Evolutionary conservation across 2,329 filamentous ascomycete species (phyloP), one percentile per base, ranked within the genome.

Genomic region (Paracoccidioides brasiliensis): DNA sequence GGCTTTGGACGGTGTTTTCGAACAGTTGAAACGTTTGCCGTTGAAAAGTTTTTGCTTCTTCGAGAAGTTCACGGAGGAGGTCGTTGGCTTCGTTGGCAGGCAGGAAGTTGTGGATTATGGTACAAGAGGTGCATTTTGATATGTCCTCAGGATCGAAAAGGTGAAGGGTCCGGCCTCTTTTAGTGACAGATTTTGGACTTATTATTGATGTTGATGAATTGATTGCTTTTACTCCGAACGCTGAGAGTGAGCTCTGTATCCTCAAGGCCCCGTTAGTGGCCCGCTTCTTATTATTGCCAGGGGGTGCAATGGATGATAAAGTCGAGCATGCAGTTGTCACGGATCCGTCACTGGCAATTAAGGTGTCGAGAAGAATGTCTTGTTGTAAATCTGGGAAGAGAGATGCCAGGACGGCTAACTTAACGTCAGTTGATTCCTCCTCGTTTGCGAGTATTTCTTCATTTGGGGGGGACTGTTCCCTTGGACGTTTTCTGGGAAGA

Each of bases 31-130:
- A 95, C 0, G 81, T 83, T 30, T 81, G 80, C 59, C 78, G 81
- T 52, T 83, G 76, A 66, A 90, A 95, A 0, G 84, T 80, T 28
- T 79, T 74, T 0, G 86, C 78, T 70, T 96, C 89, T 1, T 78
- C 72, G 0, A 96, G 71, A 41, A 97, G 77, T 67, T 97, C 90
- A 37, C 70, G 68, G 0, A 97, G 75, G 10, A 98, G 76, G 0
- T 78, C 76, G 60, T 89, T 85, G 42, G 93, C 91, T 57, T 86
- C 77, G 1, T 83, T 75, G 0, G 76, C 35, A 0, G 88, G 83
- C 0, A 98, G 76, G 63, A 97, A 96, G 64, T 95, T 93, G 70
- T 95, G 90, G 55, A 96, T 83, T 61, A 97, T 86, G 9, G 88
- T 90, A 71, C 90, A 96, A 0, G 93, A 90, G 0, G 91, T 95